phyloP scores from a whole-genome alignment of 371 early-diverging fungal genomes.

The Apophysomyces sp. region DNA sequence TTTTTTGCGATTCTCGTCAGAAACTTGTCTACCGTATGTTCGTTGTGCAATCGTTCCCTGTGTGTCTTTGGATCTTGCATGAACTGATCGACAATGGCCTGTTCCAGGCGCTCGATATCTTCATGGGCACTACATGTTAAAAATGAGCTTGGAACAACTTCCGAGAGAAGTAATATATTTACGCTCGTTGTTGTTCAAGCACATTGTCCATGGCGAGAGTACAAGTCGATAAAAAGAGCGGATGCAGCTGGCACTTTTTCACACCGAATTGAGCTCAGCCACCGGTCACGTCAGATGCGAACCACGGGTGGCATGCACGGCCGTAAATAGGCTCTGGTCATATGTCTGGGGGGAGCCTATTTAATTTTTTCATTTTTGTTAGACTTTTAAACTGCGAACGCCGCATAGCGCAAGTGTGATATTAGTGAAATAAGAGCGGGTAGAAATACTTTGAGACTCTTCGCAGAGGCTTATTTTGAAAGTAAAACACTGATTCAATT shows the following conservation, averaged over 20 bases:
- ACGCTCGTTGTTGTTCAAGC: slow-evolving; percentile 73
- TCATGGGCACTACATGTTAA: slow-evolving; percentile 67
- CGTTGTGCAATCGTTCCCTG: slow-evolving; percentile 80
- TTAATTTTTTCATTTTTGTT: too few species aligned
- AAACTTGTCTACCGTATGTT: slow-evolving; percentile 75
- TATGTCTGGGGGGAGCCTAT: too few species aligned
- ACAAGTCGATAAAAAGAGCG: neutral
- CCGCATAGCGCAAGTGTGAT: neutral
- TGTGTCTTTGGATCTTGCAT: slow-evolving; percentile 75
- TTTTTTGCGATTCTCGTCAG: slow-evolving; percentile 73
- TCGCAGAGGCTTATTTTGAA: too few species aligned
- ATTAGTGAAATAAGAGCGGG: too few species aligned
- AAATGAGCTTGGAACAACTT: neutral
- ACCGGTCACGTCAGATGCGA: slow-evolving; percentile 6
- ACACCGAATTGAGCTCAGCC: slow-evolving; percentile 3
- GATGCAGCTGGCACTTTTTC: neutral
- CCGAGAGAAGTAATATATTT: neutral
- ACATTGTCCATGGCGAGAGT: slow-evolving; percentile 55
- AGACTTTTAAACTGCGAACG: neutral
- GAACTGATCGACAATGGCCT: slow-evolving; percentile 82
- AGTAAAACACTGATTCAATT: too few species aligned
- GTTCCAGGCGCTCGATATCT: slow-evolving; percentile 90
- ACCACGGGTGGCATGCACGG: too few species aligned
- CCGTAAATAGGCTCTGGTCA: too few species aligned
- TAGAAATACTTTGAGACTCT: too few species aligned